Base-by-base conservation (phyloP, 495 filamentous ascomycete genomes). In the Hypomontagnella monticulosa region DNA sequence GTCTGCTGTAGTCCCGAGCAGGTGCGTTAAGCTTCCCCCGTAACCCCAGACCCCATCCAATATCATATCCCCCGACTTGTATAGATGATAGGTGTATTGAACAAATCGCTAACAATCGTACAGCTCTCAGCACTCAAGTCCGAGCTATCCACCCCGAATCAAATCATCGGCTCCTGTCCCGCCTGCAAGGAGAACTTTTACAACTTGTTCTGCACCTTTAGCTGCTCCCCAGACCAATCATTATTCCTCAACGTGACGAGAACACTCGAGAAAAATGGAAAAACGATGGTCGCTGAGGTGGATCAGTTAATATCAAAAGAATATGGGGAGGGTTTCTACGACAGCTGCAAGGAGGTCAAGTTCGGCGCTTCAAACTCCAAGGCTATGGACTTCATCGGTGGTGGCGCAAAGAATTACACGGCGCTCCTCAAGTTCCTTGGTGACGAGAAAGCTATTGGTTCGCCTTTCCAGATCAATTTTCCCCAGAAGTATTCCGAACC, bases 261-360 rank as follows among this genome's bases (percentile, higher is more conserved):
- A 49, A 91, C 90, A 0, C 77, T 87, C 64, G 77, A 83, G 61
- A 82, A 85, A 42, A 87, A 82, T 34, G 85, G 85, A 4, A 96
- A 96, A 73, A 78, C 76, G 32, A 78, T 92, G 18, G 93, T 97
- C 40, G 93, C 89, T 1, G 93, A 97, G 76, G 75, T 98, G 18
- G 92, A 97, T 67, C 93, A 97, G 65, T 72, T 98, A n/a, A 87
- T 96, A 71, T 91, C 91, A 0, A 83, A 93, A 52, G 83, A 89
- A 50, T 99, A 94, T 77, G 93, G 93, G 20, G 84, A 85, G 37
- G 93, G 91, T 2, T 97, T 98, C 78, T 99, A 91, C 76, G 84
- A 96, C 73, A 98, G 95, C 74, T 99, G 95, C 80, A 99, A 98
- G 76, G 92, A 98, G 74, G 93, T 99, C 73, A 97, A 98, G 72